These are phyloP conservation scores for Papiliotrema flavescens DNA, from an alignment of 1,284 basidiomycete genomes.

Conservation along the genomic window DNA sequence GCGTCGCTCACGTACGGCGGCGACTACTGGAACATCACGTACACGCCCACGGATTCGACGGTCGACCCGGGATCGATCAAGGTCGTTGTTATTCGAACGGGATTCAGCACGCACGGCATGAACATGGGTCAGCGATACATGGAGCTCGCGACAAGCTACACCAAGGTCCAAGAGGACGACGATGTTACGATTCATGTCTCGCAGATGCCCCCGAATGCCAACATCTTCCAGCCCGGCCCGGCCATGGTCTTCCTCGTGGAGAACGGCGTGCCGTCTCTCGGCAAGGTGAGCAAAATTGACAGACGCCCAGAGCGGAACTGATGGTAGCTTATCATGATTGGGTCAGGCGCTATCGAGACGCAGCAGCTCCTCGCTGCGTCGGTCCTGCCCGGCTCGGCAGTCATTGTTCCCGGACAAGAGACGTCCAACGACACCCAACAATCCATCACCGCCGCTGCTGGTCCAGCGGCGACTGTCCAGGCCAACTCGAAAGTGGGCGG, in stretches of 20 bases:
- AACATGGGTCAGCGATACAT: conserved; percentile 54
- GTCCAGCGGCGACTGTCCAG: neutral
- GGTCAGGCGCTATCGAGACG: conserved; percentile 66
- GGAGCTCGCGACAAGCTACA: conserved; percentile 74
- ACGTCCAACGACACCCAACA: neutral
- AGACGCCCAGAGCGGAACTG: too few relatives aligned
- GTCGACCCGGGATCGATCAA: conserved; percentile 58
- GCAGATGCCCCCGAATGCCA: conserved; percentile 71
- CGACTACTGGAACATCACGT: conserved; percentile 66
- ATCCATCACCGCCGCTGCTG: neutral
- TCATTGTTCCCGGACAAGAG: conserved; percentile 13
- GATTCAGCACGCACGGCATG: conserved; percentile 94
- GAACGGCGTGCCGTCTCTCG: conserved; percentile 79
- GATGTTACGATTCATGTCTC: conserved; percentile 70
- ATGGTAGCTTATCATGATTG: conserved; percentile 68
- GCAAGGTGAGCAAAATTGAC: too few relatives aligned
- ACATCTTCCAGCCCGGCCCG: conserved; percentile 79
- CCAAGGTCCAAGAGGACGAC: conserved; percentile 66
- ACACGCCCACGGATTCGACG: conserved; percentile 55
- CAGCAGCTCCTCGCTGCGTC: conserved; percentile 58
- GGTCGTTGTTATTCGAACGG: conserved; percentile 73
- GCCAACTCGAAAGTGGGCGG: neutral
- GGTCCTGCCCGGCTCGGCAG: conserved; percentile 54
- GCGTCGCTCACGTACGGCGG: conserved; percentile 64
- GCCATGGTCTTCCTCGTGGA: conserved; percentile 75